Percentiles rank a stretch among this genome's conserved stretches.
phyloP scores from a whole-genome alignment of 1,284 basidiomycete genomes.

The Golubevia sp. region DNA sequence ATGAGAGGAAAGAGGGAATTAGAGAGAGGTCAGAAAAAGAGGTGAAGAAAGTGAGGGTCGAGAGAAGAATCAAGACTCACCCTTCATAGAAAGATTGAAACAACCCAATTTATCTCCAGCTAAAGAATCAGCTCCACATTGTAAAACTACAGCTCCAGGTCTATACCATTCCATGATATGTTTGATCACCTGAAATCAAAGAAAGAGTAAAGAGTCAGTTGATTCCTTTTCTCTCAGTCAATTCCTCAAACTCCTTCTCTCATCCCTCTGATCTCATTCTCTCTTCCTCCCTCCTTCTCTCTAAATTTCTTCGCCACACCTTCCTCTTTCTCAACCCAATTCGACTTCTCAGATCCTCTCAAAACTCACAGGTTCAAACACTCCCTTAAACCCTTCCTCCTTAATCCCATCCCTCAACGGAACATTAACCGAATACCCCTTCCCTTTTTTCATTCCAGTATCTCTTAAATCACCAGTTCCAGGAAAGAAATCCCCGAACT shows the following conservation, averaged over 20 bases:
- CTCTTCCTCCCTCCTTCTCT: too few relatives aligned
- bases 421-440: constrained; percentile 89
- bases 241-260: too few relatives aligned
- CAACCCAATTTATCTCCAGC: constrained; percentile 94
- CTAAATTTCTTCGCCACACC: too few relatives aligned
- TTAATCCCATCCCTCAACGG: constrained; percentile 92
- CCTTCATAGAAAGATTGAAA: constrained; percentile 93
- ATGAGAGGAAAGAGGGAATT: background rate
- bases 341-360: too few relatives aligned
- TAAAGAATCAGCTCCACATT: constrained; percentile 94
- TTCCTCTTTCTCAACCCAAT: too few relatives aligned
- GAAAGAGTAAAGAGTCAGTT: too few relatives aligned
- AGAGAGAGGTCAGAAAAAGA: background rate
- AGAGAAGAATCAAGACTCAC: constrained; percentile 61
- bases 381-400: constrained; percentile 73
- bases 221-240: too few relatives aligned
- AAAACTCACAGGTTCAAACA: constrained; percentile 80
- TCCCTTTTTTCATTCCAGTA: constrained; percentile 81
- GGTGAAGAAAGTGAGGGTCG: background rate
- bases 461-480: constrained; percentile 76
- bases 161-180: constrained; percentile 88
- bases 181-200: constrained; percentile 71
- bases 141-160: constrained; percentile 86
- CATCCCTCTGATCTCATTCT: too few relatives aligned
- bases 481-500: constrained; percentile 94